Evolutionary conservation across 2,329 filamentous ascomycete species (phyloP), one percentile per base, ranked within the genome.

Genomic region (Thielaviopsis punctulata): DNA sequence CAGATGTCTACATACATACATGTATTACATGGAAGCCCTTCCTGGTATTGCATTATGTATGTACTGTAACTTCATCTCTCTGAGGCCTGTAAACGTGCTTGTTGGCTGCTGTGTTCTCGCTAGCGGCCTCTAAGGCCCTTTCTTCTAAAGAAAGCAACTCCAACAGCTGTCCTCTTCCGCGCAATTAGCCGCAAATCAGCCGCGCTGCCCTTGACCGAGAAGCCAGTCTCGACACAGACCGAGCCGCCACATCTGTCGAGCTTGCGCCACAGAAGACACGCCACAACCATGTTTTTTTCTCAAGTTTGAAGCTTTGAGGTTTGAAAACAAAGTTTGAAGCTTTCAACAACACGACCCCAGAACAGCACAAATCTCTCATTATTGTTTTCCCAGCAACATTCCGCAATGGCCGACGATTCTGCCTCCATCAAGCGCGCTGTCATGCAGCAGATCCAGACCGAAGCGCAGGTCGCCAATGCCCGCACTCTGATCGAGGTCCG

Each of bases 391-490:
- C n/a, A 41, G 3, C 18, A 12, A 4, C n/a, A 9, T 22, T 48
- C 30, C 48, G 53, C 41, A 12, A 55, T 55, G 54, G 46, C 51
- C 44, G 48, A 51, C 30, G 73, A 79, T 56, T 79, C 76, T 63
- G 72, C 69, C 58, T 63, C 66, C 52, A 68, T 75, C 64, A 82
- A 79, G 69, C 68, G 74, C 66, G 73, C 70, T 64, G 74, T 86
- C 54, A 76, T 83, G 63, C 73, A 76, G 66, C 77, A 83, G 65
- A 69, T 84, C 57, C 73, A 76, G 63, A 65, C 73, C 57, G 78
- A 84, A 66, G 43, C 77, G 56, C 80, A 79, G 65, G 70, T 84
- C 59, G 72, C 70, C 60, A 88, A 88, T 60, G 82, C 82, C 45
- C 75, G 78, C 57, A 71, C 73, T 58, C 70, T 89, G 60, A 84